These are phyloP conservation scores for Ilyonectria destructans DNA, from an alignment of 2,329 filamentous ascomycete species.

Conservation along the genomic window DNA sequence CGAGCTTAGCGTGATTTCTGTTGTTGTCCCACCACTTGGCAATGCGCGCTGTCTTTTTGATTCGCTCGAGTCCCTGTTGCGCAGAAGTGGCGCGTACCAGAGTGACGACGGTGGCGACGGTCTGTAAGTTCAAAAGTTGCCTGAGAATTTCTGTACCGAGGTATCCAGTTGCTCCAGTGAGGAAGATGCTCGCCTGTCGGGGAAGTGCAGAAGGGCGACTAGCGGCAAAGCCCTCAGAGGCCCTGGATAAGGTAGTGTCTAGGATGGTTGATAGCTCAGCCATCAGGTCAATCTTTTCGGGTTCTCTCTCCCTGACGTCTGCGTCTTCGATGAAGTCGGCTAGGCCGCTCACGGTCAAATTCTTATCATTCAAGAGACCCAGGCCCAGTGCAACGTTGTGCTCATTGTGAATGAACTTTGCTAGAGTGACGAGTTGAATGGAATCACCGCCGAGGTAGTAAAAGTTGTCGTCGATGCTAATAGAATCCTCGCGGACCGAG, in stretches of 20 bases:
- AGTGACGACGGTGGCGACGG: constrained; percentile 52
- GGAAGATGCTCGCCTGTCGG: constrained; percentile 16
- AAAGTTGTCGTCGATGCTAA: constrained; percentile 7
- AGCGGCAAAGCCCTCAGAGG: background rate
- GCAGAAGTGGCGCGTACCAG: constrained; percentile 27
- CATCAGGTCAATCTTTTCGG: constrained; percentile 8
- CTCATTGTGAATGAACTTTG: constrained; percentile 31
- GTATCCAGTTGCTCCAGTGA: constrained; percentile 35
- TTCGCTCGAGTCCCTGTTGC: constrained; percentile 29
- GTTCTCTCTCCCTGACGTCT: background rate
- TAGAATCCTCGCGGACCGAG: constrained; percentile 50
- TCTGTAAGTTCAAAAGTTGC: constrained; percentile 5
- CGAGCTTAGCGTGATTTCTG: constrained; percentile 61
- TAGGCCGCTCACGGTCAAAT: constrained; percentile 38
- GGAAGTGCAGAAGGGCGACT: background rate
- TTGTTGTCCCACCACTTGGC: constrained; percentile 40
- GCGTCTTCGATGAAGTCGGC: constrained; percentile 32
- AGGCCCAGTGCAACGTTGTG: constrained; percentile 35
- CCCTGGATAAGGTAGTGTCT: background rate
- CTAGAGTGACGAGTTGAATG: constrained; percentile 44
- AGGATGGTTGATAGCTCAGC: constrained; percentile 3
- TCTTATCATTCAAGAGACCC: constrained; percentile 40
- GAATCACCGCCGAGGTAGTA: constrained; percentile 23
- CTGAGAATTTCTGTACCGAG: constrained; percentile 19
- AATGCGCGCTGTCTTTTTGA: constrained; percentile 26